Evolutionary conservation across 306 rosid species (phyloP), one percentile per base, ranked within the genome.

Genomic region (Corylus heterophylla): DNA sequence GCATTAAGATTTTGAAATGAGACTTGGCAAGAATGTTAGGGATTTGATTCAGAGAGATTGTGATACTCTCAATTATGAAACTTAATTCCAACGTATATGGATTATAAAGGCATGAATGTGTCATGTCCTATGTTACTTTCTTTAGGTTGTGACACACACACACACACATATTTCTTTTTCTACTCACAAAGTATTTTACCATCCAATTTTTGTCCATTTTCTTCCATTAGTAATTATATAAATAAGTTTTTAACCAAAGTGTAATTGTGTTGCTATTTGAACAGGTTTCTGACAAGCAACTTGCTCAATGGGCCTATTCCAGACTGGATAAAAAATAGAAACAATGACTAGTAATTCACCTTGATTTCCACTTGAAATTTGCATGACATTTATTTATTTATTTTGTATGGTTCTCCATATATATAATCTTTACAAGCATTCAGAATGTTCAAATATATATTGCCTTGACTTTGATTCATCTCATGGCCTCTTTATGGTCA

Each of bases 271-370:
- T 73, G 29, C 66, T 50, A 9, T 18, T 29, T 37, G 49, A 39
- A 69, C 74, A 82, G 85, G 68, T 82, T 45, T 77, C 76, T 82
- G 55, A 77, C 82, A 45, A 47, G 82, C n/a, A 82, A 82, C 85
- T 29, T 66, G 37, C 85, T 82, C 17, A 72, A 8, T 0, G 85
- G 85, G 50, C n/a, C 54, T 77, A 66, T 82, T 54, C 85, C 85
- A 8, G 63, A 73, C 1, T 82, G 82, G 85, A 54, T 82, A 54
- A 47, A 9, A 47, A 55, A 8, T 25, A 77, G 74, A 73, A 44
- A 54, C 45, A 27, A 2, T 25, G 2, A 1, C 37, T 25, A 52
- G 85, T 82, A 42, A 22, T 73, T n/a, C 49, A 16, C 54, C 64
- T 35, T 73, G 29, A 73, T 8, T 66, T 39, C 8, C 35, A 42